Evolutionary conservation across 768 basidiomycete species (phyloP).

Genomic region (Cystofilobasidium capitatum): DNA sequence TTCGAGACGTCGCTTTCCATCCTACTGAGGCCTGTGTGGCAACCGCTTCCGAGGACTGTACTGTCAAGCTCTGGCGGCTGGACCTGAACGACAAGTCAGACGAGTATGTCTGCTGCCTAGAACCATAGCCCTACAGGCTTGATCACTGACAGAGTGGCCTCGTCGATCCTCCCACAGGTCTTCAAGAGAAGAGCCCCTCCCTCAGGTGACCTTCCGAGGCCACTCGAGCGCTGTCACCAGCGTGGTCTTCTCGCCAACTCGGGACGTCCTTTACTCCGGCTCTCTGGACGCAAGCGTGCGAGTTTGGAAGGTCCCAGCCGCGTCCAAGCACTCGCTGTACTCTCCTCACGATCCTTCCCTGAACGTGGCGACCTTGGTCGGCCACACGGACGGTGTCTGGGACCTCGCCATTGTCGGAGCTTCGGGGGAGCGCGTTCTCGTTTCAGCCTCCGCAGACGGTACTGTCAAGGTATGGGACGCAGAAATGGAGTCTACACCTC

Average conservation of each 20-base stretch:
- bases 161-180: conserved; percentile 1
- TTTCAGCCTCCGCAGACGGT: conserved; percentile 86
- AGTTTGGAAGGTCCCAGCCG: conserved; percentile 72
- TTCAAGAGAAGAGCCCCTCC: conserved; percentile 59
- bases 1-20: conserved; percentile 72
- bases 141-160: neutral
- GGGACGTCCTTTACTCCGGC: conserved; percentile 73
- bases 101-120: conserved; percentile 47
- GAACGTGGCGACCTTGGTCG: conserved; percentile 68
- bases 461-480: conserved; percentile 45
- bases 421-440: conserved; percentile 54
- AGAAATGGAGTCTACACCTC: conserved; percentile 48
- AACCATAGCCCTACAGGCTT: neutral
- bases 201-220: conserved; percentile 82
- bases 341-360: conserved; percentile 76
- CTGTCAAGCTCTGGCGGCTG: conserved; percentile 91
- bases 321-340: conserved; percentile 65
- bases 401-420: conserved; percentile 75
- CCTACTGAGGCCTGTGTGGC: conserved; percentile 57
- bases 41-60: conserved; percentile 90
- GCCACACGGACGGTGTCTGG: conserved; percentile 95
- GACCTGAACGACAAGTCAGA: conserved; percentile 65
- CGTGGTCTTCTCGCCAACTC: conserved; percentile 50
- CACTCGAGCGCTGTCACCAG: conserved; percentile 83
- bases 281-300: conserved; percentile 89